phyloP scores from a whole-genome alignment of 495 filamentous ascomycete genomes.

The Neurospora intermedia region DNA sequence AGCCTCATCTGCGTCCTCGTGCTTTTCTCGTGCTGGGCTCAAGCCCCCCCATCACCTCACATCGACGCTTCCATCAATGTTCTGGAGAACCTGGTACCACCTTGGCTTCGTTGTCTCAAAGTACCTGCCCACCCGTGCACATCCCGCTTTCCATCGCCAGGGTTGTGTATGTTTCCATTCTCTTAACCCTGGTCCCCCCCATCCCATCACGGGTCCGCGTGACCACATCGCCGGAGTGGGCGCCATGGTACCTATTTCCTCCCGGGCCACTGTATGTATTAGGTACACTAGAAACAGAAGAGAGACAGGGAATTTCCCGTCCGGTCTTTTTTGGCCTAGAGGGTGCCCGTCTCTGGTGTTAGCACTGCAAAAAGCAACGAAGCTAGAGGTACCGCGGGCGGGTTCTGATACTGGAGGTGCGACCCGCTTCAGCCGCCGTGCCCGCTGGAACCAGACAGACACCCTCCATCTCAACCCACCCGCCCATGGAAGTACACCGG shows the following conservation, averaged over 20 bases:
- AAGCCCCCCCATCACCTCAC: not conserved
- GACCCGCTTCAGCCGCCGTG: not conserved
- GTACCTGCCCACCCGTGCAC: not conserved
- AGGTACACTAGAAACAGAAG: not conserved
- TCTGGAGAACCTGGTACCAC: not conserved
- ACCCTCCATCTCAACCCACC: not conserved
- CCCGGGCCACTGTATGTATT: not conserved
- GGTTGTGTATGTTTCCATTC: not conserved
- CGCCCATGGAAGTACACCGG: not conserved
- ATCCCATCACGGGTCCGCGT: conserved; percentile 12
- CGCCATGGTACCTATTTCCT: conserved; percentile 5
- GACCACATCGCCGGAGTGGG: conserved; percentile 5
- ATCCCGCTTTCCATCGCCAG: not conserved
- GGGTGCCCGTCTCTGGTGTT: not conserved
- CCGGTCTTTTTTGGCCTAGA: not conserved
- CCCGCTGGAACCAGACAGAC: not conserved
- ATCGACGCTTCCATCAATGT: not conserved
- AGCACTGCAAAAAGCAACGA: not conserved
- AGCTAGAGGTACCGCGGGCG: not conserved
- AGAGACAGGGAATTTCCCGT: not conserved
- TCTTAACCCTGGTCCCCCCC: not conserved
- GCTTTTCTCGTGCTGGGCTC: not conserved
- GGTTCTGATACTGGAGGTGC: not conserved
- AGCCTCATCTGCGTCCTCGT: not conserved
- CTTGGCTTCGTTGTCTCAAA: not conserved